A percentile compares a stretch with the other conserved stretches of the same genome.
phyloP scores from a whole-genome alignment of 768 basidiomycete species.

The Lentinula detonsa region DNA sequence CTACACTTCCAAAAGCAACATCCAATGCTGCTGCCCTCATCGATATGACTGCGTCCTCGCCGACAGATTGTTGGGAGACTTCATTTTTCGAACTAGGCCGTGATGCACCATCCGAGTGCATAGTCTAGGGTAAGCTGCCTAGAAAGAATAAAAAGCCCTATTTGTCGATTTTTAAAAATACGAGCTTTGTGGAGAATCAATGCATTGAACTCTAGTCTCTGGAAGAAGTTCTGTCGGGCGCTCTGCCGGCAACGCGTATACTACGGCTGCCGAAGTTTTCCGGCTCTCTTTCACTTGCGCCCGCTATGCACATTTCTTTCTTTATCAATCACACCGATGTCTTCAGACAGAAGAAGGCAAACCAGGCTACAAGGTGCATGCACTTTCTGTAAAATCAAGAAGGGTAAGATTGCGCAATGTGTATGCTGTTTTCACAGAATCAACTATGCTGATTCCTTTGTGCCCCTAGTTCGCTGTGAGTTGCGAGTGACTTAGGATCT shows the following conservation, averaged over 20 bases:
- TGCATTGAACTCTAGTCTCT: not conserved
- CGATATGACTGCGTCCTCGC: constrained; percentile 14
- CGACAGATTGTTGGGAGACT: not conserved
- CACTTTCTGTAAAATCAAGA: not conserved
- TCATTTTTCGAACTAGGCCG: constrained; percentile 1
- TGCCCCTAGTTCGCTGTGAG: not conserved
- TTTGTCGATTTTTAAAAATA: not conserved
- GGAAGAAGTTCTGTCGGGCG: not conserved
- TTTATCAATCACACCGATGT: not conserved
- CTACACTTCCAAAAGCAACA: constrained; percentile 52
- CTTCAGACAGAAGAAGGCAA: not conserved
- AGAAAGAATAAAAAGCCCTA: not conserved
- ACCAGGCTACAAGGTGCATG: not conserved
- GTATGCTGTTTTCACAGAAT: not conserved
- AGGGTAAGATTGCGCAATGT: not conserved
- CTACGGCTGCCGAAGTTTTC: not conserved
- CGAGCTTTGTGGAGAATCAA: not conserved
- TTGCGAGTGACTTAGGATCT: not conserved
- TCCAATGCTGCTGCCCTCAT: constrained; percentile 34
- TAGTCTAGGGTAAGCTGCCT: constrained; percentile 5
- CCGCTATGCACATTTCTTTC: not conserved
- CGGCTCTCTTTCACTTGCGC: not conserved
- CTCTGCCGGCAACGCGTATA: not conserved
- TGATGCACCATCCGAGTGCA: constrained; percentile 13
- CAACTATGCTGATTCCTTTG: not conserved